Conservation (phyloP, 1,139 yeast genomes). For the Taphrina betulina region DNA sequence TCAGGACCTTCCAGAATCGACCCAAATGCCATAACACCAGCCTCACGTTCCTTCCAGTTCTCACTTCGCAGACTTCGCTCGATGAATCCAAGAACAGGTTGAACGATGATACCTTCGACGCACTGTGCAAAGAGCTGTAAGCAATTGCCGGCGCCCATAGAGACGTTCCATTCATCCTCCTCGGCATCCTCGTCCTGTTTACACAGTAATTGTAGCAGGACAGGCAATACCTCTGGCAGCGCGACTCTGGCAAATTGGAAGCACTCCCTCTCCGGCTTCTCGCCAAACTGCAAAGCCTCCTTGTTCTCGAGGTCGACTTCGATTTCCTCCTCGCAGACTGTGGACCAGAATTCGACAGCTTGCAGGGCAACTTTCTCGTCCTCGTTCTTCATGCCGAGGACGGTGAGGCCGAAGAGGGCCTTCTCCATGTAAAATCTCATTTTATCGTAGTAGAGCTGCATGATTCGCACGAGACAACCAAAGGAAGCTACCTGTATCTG, state of each 20-base stretch:
- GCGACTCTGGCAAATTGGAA: slow-evolving; percentile 82
- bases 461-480: slow-evolving; percentile 90
- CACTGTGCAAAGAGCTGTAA: slow-evolving; percentile 88
- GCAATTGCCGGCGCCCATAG: slow-evolving; percentile 99
- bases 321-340: slow-evolving; percentile 93
- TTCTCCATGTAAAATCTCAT: slow-evolving; percentile 97
- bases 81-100: slow-evolving; percentile 79
- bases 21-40: slow-evolving; percentile 98
- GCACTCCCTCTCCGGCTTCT: slow-evolving; percentile 41
- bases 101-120: slow-evolving; percentile 80
- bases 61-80: slow-evolving; percentile 61
- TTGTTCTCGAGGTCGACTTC: slow-evolving; percentile 69
- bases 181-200: slow-evolving; percentile 79
- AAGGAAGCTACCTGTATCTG: slow-evolving; percentile 92
- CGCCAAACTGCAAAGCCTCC: slow-evolving; percentile 48
- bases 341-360: slow-evolving; percentile 99
- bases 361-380: slow-evolving; percentile 91
- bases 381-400: slow-evolving; percentile 81
- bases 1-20: slow-evolving; percentile 95
- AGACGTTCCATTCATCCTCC: slow-evolving; percentile 95
- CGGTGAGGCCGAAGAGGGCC: slow-evolving; percentile 87
- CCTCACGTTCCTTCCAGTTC: slow-evolving; percentile 89
- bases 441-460: slow-evolving; percentile 81
- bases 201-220: slow-evolving; percentile 71
- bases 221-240: slow-evolving; percentile 80